These are phyloP conservation scores for Yamadazyma dushanensis DNA, from an alignment of 1,139 yeast species.

Conservation along the genomic window DNA sequence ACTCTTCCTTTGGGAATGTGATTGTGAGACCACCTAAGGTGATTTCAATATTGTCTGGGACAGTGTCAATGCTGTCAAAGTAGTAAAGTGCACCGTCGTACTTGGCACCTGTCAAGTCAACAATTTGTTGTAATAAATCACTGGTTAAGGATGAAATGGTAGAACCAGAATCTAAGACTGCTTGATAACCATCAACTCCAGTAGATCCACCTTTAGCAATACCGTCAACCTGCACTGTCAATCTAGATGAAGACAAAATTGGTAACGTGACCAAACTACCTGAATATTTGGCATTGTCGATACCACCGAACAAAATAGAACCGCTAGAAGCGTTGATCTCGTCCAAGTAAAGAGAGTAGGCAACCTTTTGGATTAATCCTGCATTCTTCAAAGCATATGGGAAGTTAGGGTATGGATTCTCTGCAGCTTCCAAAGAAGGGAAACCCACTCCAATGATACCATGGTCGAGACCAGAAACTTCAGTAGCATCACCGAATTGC, in stretches of 20 bases:
- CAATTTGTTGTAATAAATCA: constrained; percentile 20
- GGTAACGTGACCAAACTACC: constrained; percentile 10
- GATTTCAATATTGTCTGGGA: constrained; percentile 19
- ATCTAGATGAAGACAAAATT: constrained; percentile 21
- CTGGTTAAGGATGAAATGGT: constrained; percentile 29
- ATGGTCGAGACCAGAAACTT: not conserved
- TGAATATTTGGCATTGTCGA: constrained; percentile 44
- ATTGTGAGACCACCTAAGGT: constrained; percentile 34
- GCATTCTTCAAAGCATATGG: constrained; percentile 26
- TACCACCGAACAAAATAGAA: constrained; percentile 48
- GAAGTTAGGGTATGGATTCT: constrained; percentile 21
- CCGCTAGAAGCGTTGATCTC: constrained; percentile 28
- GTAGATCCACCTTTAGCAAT: too few relatives aligned
- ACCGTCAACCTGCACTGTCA: too few relatives aligned
- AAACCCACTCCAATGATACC: constrained; percentile 57
- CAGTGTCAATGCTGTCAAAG: constrained; percentile 7
- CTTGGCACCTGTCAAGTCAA: constrained; percentile 9
- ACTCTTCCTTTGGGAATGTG: constrained; percentile 22
- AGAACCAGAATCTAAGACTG: constrained; percentile 28
- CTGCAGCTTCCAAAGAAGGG: constrained; percentile 5
- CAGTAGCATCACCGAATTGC: constrained; percentile 11
- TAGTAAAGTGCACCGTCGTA: constrained; percentile 4
- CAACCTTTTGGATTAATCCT: constrained; percentile 26
- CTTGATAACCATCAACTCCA: constrained; percentile 19
- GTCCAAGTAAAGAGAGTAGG: constrained; percentile 35